phyloP scores from a whole-genome alignment of 192 early-diverging fungal genomes.

The Linnemannia zychae region DNA sequence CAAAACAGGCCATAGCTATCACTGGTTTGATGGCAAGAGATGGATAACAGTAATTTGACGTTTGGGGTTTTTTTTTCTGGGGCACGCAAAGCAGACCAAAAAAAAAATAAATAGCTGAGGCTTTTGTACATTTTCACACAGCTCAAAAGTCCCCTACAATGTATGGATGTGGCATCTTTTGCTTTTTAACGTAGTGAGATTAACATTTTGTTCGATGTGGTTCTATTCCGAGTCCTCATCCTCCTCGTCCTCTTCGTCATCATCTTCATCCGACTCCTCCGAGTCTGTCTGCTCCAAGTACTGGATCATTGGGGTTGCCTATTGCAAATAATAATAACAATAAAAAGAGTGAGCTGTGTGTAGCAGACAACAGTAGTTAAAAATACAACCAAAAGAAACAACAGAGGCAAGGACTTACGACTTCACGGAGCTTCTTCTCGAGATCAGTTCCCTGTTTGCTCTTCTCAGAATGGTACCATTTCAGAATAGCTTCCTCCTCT shows the following conservation, averaged over 20 bases:
- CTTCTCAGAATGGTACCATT: slow-evolving; percentile 76
- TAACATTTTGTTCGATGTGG: no score
- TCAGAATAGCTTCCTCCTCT: slow-evolving; percentile 84
- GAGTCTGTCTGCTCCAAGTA: slow-evolving; percentile 42
- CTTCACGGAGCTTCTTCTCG: slow-evolving; percentile 65
- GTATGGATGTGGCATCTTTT: not conserved
- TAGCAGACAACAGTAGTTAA: not conserved
- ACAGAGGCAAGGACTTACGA: slow-evolving; percentile 43
- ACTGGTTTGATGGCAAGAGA: slow-evolving; percentile 22
- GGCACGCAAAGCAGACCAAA: not conserved
- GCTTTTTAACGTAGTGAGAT: not conserved
- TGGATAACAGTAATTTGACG: slow-evolving; percentile 12
- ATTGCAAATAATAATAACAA: not conserved
- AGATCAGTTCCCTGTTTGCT: slow-evolving; percentile 56
- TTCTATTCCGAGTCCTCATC: slow-evolving; percentile 13
- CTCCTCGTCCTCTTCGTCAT: slow-evolving; percentile 26
- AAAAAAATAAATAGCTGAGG: not conserved
- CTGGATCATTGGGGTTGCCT: slow-evolving; percentile 46
- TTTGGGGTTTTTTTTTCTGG: not conserved
- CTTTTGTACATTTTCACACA: slow-evolving; percentile 12
- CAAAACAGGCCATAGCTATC: slow-evolving; percentile 13
- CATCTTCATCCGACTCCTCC: slow-evolving; percentile 36
- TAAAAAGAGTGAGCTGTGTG: no score
- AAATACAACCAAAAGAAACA: not conserved
- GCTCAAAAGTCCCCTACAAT: no score